Base-by-base conservation (phyloP, 352 stramenopile genomes). In the Peronospora farinosa region DNA sequence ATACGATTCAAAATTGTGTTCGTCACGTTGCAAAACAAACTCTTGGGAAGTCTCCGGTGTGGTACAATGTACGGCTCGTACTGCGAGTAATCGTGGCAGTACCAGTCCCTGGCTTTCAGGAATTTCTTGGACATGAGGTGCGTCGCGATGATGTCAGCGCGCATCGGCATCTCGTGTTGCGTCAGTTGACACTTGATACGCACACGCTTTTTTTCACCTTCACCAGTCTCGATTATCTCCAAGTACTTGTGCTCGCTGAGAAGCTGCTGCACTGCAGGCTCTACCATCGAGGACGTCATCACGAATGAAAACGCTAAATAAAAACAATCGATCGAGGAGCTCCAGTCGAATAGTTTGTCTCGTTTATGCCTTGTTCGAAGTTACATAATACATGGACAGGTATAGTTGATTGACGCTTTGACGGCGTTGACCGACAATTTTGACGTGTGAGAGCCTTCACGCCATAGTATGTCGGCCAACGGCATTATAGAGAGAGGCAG, bases 51-150 rank as follows among this genome's bases (percentile, higher is more conserved):
- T 35, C 67, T 72, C n/a, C 86, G 87, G 54, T 96, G 83, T 38
- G 74, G 42, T 17, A 95, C 82, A 48, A 96, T 93, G 56, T 92
- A 90, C 49, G 87, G 87, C 63, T 91, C 83, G 72, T 95, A 96
- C 74, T 95, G 67, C 42, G 77, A 84, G 72, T 91, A 95, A 65
- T 95, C 85, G 63, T 86, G 71, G 62, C 70, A 91, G 61, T 95
- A 95, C 84, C 82, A 90, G 65, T 90, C 77, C 40, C 79, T 78
- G 5, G 79, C 74, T 54, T 95, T 92, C 23, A 68, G 16, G 51
- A 89, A 88, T 50, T 86, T 87, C 63, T 92, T 95, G 35, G 74
- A 85, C 44, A 72, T 60, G 19, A 92, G 44, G 53, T 92, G 70
- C 54, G 68, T 48, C 51, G 78, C 62, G 37, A 94, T 84, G 12